These are phyloP conservation scores for Maudiozyma saulgeensis DNA, from an alignment of 805 yeast genomes.

Conservation along the genomic window DNA sequence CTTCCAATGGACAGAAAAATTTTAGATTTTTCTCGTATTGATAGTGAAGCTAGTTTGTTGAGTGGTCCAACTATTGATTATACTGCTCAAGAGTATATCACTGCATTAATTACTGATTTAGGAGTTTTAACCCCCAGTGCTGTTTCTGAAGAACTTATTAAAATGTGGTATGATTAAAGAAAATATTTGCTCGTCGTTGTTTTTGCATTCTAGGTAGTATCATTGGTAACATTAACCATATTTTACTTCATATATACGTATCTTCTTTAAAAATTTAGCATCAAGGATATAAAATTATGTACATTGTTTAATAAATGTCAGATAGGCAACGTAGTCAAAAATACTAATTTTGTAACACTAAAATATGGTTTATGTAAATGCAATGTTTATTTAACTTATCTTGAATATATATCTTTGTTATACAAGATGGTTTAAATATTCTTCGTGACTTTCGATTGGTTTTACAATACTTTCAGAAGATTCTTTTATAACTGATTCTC, in stretches of 20 bases:
- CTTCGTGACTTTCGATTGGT: constrained; percentile 18
- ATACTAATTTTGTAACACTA: neutral
- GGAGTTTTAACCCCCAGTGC: constrained; percentile 97
- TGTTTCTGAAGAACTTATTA: constrained; percentile 94
- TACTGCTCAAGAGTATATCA: constrained; percentile 91
- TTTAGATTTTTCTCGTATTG: constrained; percentile 34
- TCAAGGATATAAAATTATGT: too few relatives aligned
- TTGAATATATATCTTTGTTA: constrained; percentile 3
- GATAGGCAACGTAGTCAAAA: neutral
- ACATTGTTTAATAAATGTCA: too few relatives aligned
- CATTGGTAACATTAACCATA: too few relatives aligned
- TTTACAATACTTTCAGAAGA: constrained; percentile 16
- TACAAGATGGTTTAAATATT: constrained; percentile 20
- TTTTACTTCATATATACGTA: neutral
- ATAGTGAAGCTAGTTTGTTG: constrained; percentile 25
- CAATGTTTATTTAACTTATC: neutral
- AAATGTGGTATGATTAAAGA: constrained; percentile 89
- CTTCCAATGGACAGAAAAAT: constrained; percentile 52
- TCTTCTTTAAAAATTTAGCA: too few relatives aligned
- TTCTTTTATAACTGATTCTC: constrained; percentile 17
- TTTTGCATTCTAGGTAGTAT: too few relatives aligned
- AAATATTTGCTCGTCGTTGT: too few relatives aligned
- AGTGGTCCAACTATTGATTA: constrained; percentile 67
- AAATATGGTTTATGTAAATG: neutral
- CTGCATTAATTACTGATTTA: constrained; percentile 90